Evolutionary conservation across 164 flowering plant genomes (phyloP).

Genomic region (Santalum album): DNA sequence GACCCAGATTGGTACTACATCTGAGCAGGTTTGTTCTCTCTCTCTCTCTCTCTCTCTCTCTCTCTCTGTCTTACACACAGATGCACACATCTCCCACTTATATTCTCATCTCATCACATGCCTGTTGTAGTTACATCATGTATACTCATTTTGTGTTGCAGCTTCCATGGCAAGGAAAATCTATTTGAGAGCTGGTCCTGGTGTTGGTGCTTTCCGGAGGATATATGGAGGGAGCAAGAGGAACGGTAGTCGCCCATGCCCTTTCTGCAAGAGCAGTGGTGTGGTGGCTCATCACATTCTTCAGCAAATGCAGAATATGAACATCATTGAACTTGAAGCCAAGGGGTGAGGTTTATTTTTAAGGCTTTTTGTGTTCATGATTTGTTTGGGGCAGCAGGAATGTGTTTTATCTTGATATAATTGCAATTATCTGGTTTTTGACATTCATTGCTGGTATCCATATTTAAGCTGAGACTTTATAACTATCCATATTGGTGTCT

Average conservation of each 20-base stretch:
- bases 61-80: background rate
- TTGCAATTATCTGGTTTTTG: too few relatives aligned
- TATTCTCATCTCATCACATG: too few relatives aligned
- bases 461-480: too few relatives aligned
- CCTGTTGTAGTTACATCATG: too few relatives aligned
- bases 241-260: constrained; percentile 85
- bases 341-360: constrained; percentile 47
- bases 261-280: constrained; percentile 93
- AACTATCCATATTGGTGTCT: too few relatives aligned
- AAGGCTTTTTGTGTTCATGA: too few relatives aligned
- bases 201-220: constrained; percentile 78
- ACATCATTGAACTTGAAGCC: constrained; percentile 57
- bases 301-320: constrained; percentile 63
- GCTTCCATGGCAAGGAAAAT: constrained; percentile 72
- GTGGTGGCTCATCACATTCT: constrained; percentile 76
- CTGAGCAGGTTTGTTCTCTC: constrained; percentile 56
- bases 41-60: background rate
- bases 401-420: too few relatives aligned
- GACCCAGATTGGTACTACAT: constrained; percentile 89
- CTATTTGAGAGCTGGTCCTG: constrained; percentile 79
- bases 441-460: too few relatives aligned
- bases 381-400: too few relatives aligned
- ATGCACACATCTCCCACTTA: background rate
- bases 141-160: constrained; percentile 14
- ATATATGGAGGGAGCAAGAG: constrained; percentile 93